phyloP scores from a whole-genome alignment of 345 rosid species.

The Ailanthus altissimus region DNA sequence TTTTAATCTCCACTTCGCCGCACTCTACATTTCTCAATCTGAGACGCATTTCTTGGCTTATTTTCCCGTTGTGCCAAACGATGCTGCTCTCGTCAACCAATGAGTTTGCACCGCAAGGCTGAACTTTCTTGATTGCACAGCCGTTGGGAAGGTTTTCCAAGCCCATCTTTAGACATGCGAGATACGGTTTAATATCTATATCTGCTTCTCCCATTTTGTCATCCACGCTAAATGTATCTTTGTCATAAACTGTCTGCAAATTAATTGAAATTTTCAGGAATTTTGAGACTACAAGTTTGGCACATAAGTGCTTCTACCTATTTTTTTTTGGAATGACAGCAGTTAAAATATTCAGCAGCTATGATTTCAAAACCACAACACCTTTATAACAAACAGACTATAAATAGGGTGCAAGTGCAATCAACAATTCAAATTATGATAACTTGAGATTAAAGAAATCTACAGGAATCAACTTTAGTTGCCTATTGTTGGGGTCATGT shows the following conservation, averaged over 20 bases:
- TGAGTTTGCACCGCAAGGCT: slow-evolving; percentile 48
- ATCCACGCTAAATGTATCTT: slow-evolving; percentile 66
- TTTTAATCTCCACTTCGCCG: slow-evolving; percentile 65
- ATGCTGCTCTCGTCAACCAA: slow-evolving; percentile 60
- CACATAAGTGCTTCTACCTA: too few species aligned
- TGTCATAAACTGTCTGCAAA: slow-evolving; percentile 69
- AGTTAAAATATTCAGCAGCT: too few species aligned
- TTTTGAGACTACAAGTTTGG: too few species aligned
- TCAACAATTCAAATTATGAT: too few species aligned
- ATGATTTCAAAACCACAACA: too few species aligned
- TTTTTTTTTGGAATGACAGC: too few species aligned
- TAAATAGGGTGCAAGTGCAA: too few species aligned
- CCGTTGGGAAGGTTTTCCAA: slow-evolving; percentile 56
- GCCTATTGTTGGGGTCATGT: too few species aligned
- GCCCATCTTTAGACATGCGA: slow-evolving; percentile 49
- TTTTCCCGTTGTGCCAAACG: slow-evolving; percentile 44
- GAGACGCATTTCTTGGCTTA: slow-evolving; percentile 60
- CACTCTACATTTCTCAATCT: slow-evolving; percentile 53
- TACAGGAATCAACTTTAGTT: too few species aligned
- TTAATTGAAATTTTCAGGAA: too few species aligned
- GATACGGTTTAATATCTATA: slow-evolving; percentile 57
- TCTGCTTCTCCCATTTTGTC: slow-evolving; percentile 84
- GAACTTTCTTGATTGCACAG: slow-evolving; percentile 46
- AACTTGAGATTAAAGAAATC: too few species aligned
- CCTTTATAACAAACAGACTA: too few species aligned